Evolutionary conservation across 1,284 basidiomycete species (phyloP), one percentile per base, ranked within the genome.

Genomic region (Microbotryum saponariae): DNA sequence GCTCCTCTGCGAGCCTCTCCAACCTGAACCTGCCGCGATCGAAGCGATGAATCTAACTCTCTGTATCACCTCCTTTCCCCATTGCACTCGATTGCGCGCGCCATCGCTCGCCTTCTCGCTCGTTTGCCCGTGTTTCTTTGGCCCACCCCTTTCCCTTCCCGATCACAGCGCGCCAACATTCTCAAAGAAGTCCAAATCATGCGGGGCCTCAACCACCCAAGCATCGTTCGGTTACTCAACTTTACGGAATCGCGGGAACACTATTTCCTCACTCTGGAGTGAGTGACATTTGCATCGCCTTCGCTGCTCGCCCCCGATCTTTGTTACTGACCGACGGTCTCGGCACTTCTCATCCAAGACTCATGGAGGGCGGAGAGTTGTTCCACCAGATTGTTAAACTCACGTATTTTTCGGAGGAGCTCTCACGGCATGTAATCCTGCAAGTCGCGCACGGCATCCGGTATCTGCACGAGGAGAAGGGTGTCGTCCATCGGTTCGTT

Each of bases 141-240:
- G 31, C 31, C 56, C 48, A 47, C 51, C 46, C n/a, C 56, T 23
- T 42, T 18, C 37, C 18, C 27, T 62, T 56, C 16, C 42, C 25
- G 56, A 70, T 60, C 69, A 61, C 78, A 98, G 93, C 89, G 96
- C 69, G 87, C 93, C 65, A 97, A 97, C 75, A 97, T 98, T 62
- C 83, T 98, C 71, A 98, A 99, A 83, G 96, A 99, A 83, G 96
- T 99, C 6, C 92, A 97, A 77, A 98, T 99, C 72, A 99, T 99
- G 96, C 89, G 94, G 42, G 91, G 91, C 25, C 87, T 86, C 64
- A 87, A 87, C 69, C 92, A 98, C 74, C 85, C 89, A 8, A 83
- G 86, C 37, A 88, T 99, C 70, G 87, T 98, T 73, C 91, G 90
- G 75, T 84, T 97, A 14, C 77, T 86, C 51, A 86, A 85, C 49